phyloP scores from a whole-genome alignment of 345 rosid genomes.

The Eucalyptus cloeziana region DNA sequence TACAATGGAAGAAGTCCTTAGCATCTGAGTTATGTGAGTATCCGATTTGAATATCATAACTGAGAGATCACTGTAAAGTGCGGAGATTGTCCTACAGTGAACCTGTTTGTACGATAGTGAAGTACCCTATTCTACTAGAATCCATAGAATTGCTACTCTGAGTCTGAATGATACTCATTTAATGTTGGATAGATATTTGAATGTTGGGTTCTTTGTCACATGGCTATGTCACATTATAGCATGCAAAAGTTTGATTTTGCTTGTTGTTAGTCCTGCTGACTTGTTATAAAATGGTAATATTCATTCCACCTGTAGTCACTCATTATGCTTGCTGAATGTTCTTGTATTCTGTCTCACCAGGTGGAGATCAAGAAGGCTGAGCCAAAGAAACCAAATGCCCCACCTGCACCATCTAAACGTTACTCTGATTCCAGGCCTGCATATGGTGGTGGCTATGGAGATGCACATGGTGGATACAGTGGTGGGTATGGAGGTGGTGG shows the following conservation, averaged over 20 bases:
- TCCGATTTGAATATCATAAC: background rate
- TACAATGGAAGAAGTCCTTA: background rate
- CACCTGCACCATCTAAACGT: constrained; percentile 47
- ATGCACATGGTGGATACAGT: constrained; percentile 19
- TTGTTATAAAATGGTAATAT: background rate
- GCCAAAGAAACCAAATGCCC: constrained; percentile 85
- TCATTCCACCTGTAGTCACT: background rate
- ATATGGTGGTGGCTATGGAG: constrained; percentile 45
- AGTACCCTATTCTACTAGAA: background rate
- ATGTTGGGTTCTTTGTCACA: background rate
- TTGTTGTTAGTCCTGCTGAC: background rate
- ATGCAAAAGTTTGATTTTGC: background rate
- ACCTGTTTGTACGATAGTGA: background rate
- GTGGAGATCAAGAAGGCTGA: constrained; percentile 99
- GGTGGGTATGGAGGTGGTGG: constrained; percentile 6
- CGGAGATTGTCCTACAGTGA: background rate
- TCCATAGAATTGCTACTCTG: background rate
- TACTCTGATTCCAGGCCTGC: constrained; percentile 46
- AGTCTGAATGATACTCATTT: background rate
- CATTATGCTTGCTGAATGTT: background rate
- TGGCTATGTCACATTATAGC: background rate
- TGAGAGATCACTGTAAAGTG: background rate
- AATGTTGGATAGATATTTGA: background rate
- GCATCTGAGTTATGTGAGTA: background rate
- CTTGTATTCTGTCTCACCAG: constrained; percentile 18